Conservation (phyloP, 306 rosid genomes). For the Prunus campanulata region DNA sequence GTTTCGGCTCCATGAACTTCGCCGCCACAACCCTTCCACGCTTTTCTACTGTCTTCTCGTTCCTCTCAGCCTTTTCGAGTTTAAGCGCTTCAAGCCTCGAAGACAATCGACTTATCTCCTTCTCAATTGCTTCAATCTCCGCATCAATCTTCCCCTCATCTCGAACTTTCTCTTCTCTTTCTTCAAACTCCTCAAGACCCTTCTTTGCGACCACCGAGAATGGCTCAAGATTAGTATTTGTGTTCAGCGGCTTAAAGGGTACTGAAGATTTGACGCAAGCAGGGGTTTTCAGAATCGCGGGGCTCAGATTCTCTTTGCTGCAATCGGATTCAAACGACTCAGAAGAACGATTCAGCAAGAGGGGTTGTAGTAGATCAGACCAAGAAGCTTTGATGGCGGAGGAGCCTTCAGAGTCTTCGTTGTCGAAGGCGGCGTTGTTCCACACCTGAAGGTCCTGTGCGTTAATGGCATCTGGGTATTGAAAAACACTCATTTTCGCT, state of each 20-base stretch:
- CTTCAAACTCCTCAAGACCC: constrained; percentile 16
- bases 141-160: constrained; percentile 42
- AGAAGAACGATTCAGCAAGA: constrained; percentile 14
- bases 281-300: constrained; percentile 34
- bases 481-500: constrained; percentile 38
- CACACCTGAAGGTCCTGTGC: constrained; percentile 56
- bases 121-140: constrained; percentile 57
- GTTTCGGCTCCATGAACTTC: constrained; percentile 56
- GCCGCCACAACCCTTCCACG: constrained; percentile 50
- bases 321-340: constrained; percentile 44
- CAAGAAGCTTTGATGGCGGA: constrained; percentile 33
- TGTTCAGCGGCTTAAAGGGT: constrained; percentile 38
- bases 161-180: constrained; percentile 19
- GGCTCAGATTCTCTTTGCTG: constrained; percentile 64
- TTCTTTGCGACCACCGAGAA: constrained; percentile 8
- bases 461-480: constrained; percentile 43
- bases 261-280: constrained; percentile 25
- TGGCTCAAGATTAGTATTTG: not conserved
- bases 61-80: constrained; percentile 40
- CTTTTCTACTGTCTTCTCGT: constrained; percentile 31
- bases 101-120: constrained; percentile 45
- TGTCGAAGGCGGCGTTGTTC: constrained; percentile 66
- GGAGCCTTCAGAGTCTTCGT: constrained; percentile 34
- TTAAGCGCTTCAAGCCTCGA: constrained; percentile 45
- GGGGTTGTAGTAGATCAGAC: constrained; percentile 26